phyloP scores from a whole-genome alignment of 2,329 filamentous ascomycete species.

The Fusarium floridanum region DNA sequence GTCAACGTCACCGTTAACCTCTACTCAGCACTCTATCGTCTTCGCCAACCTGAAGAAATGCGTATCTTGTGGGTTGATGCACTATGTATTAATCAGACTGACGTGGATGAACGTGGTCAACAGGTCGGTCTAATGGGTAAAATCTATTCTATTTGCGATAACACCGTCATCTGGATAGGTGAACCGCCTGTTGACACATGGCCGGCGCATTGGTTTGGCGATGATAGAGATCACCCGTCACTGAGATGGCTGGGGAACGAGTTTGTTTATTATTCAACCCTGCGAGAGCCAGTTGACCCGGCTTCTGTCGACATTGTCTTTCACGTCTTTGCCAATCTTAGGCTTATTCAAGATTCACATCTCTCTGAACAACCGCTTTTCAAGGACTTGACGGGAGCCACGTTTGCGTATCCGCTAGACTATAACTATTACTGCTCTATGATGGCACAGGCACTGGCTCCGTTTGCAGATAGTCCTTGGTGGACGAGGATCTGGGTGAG shows the following conservation, averaged over 20 bases:
- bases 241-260: not conserved
- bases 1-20: not conserved
- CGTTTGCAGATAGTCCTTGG: not conserved
- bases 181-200: not conserved
- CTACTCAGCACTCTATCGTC: not conserved
- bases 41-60: not conserved
- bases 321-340: not conserved
- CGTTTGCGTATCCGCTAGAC: not conserved
- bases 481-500: not conserved
- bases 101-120: not conserved
- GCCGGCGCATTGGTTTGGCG: not conserved
- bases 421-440: not conserved
- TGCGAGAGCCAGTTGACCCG: not conserved
- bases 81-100: not conserved
- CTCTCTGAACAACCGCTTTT: not conserved
- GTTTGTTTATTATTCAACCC: not conserved
- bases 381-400: not conserved
- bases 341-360: not conserved
- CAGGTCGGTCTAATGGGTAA: not conserved
- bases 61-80: not conserved
- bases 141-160: not conserved
- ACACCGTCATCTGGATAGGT: not conserved
- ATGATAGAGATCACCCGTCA: not conserved
- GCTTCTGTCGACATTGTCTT: not conserved
- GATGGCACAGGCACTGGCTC: not conserved